Conservation (phyloP, 495 filamentous ascomycete genomes). For the Penicillium daleae region DNA sequence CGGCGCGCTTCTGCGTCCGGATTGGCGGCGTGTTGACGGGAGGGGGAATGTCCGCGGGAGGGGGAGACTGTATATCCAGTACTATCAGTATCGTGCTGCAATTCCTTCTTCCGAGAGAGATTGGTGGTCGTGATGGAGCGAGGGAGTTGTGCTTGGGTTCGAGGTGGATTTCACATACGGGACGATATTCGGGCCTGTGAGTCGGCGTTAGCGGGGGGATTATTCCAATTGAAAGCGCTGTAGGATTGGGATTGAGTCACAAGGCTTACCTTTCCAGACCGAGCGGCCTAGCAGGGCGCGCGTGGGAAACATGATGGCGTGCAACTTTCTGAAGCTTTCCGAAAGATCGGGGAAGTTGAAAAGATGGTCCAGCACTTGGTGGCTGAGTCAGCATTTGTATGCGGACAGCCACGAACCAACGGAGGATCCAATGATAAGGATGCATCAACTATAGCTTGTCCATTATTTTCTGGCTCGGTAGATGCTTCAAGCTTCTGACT, state of each 20-base stretch:
- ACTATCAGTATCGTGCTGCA: slow-evolving; percentile 6
- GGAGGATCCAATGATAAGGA: too few species aligned
- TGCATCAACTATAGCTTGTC: too few species aligned
- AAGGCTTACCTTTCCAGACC: slow-evolving; percentile 69
- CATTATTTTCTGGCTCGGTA: too few species aligned
- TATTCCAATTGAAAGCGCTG: not conserved
- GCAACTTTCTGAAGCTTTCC: slow-evolving; percentile 15
- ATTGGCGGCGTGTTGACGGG: slow-evolving; percentile 72
- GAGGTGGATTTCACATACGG: slow-evolving; percentile 46
- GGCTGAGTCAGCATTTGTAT: slow-evolving; percentile 27
- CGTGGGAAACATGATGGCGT: slow-evolving; percentile 61
- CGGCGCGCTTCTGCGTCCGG: slow-evolving; percentile 83
- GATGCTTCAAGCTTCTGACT: too few species aligned
- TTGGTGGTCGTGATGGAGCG: not conserved
- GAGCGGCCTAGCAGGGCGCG: slow-evolving; percentile 65
- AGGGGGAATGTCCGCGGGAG: slow-evolving; percentile 50
- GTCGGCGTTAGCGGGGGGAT: slow-evolving; percentile 22
- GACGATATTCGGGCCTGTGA: slow-evolving; percentile 59
- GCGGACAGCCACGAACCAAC: not conserved
- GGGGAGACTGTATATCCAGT: slow-evolving; percentile 38
- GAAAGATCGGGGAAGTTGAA: slow-evolving; percentile 31
- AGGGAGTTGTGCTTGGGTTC: slow-evolving; percentile 3
- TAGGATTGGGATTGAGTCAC: not conserved
- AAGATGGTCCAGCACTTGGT: slow-evolving; percentile 12
- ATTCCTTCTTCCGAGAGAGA: not conserved